phyloP scores from a whole-genome alignment of 2,329 filamentous ascomycete species.

The Septoria linicola region DNA sequence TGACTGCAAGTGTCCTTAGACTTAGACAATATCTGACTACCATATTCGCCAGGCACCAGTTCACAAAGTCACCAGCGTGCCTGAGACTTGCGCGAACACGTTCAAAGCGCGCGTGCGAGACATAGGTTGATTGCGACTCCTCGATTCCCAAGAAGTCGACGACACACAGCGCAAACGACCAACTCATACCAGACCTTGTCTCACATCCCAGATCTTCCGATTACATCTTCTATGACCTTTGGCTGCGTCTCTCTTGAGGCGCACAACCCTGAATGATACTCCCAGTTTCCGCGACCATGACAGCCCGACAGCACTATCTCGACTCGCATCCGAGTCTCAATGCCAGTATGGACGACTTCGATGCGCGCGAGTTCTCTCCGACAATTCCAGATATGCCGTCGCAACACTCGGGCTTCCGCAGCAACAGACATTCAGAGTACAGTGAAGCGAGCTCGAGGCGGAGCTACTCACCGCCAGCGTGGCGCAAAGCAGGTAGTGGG shows the following conservation, averaged over 20 bases:
- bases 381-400: slow-evolving; percentile 57
- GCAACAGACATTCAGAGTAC: slow-evolving; percentile 45
- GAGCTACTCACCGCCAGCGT: slow-evolving; percentile 66
- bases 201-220: slow-evolving; percentile 7
- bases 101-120: slow-evolving; percentile 14
- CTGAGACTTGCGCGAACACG: slow-evolving; percentile 10
- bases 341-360: slow-evolving; percentile 63
- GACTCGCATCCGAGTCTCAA: slow-evolving; percentile 57
- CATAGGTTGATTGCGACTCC: not conserved
- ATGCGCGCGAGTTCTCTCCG: slow-evolving; percentile 54
- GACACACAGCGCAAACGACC: slow-evolving; percentile 13
- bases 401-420: slow-evolving; percentile 63
- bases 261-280: slow-evolving; percentile 24
- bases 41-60: not conserved
- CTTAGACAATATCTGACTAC: no score
- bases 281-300: slow-evolving; percentile 18
- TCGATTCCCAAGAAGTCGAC: not conserved
- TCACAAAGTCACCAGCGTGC: slow-evolving; percentile 7
- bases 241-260: slow-evolving; percentile 14
- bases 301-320: slow-evolving; percentile 26
- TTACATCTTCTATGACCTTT: slow-evolving; percentile 6
- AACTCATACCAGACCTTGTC: slow-evolving; percentile 17
- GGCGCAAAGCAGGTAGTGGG: slow-evolving; percentile 59
- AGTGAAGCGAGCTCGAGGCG: slow-evolving; percentile 50
- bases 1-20: not conserved